Percentiles rank a stretch among this genome's conserved stretches.
These are phyloP conservation scores for Hibiscus mutabilis DNA, from an alignment of 345 rosid genomes.

Conservation along the genomic window DNA sequence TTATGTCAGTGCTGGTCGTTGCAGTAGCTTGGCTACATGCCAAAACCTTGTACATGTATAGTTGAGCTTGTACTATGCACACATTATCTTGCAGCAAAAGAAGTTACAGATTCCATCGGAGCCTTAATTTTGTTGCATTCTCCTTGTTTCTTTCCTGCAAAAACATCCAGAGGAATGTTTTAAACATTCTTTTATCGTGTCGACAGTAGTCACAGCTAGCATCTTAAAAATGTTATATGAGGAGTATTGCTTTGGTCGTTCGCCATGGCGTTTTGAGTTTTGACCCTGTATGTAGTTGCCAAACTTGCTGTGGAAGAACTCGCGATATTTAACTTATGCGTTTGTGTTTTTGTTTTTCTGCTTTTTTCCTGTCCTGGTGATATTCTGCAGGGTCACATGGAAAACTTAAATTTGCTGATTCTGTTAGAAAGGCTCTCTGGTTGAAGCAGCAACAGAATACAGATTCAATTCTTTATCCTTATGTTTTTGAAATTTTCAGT, in stretches of 20 bases:
- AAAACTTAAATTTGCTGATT: conserved; percentile 4
- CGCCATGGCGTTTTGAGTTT: background rate
- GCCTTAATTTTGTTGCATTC: conserved; percentile 7
- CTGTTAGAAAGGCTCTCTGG: background rate
- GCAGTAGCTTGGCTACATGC: conserved; percentile 21
- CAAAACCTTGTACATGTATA: conserved; percentile 42
- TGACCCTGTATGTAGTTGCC: background rate
- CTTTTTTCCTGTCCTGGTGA: conserved; percentile 10
- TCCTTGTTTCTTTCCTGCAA: conserved; percentile 7
- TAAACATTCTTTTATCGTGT: conserved; percentile 3
- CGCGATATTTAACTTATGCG: background rate
- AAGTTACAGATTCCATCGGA: conserved; percentile 15
- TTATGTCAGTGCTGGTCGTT: conserved; percentile 19
- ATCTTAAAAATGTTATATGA: background rate
- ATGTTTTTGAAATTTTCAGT: background rate
- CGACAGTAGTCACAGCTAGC: background rate
- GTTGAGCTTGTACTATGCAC: conserved; percentile 42
- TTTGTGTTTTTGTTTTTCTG: background rate
- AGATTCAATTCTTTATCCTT: background rate
- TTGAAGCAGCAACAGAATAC: conserved; percentile 7
- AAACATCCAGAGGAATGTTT: conserved; percentile 12
- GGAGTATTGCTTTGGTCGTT: background rate
- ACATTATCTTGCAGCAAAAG: conserved; percentile 21
- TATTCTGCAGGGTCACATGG: conserved; percentile 27
- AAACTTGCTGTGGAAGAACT: background rate